Conservation (phyloP, 1,284 basidiomycete species). For the Trichosporon coremiiforme region DNA sequence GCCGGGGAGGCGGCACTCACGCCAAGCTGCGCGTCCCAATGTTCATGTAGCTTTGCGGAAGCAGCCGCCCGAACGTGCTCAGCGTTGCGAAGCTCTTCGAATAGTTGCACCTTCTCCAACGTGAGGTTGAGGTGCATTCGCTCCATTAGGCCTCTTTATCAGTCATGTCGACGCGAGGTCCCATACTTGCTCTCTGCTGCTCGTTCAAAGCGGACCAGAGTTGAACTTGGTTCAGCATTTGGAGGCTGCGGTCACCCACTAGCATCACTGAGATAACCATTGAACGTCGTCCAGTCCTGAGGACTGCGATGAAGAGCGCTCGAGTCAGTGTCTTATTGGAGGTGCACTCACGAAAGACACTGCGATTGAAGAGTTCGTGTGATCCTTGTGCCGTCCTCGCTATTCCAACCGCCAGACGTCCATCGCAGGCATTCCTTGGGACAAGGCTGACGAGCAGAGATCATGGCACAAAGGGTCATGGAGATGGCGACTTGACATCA, state of each 20-base stretch:
- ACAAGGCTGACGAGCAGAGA: background rate
- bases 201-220: constrained; percentile 46
- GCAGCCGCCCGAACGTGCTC: background rate
- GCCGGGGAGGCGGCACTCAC: background rate
- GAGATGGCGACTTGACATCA: background rate
- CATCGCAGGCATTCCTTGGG: background rate
- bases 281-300: constrained; percentile 56
- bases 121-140: background rate
- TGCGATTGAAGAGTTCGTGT: background rate
- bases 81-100: background rate
- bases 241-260: constrained; percentile 35
- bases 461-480: background rate
- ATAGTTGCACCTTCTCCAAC: background rate
- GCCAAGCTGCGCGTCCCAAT: background rate
- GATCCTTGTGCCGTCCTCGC: no score
- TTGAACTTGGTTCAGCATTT: constrained; percentile 36
- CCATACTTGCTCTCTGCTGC: constrained; percentile 39
- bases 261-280: constrained; percentile 49
- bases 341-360: constrained; percentile 1
- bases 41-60: background rate
- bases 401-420: background rate
- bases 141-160: background rate
- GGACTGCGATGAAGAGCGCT: constrained; percentile 54
- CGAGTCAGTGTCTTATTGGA: background rate
- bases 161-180: background rate